These are phyloP conservation scores for Mortierella sp. DNA, from an alignment of 371 early-diverging fungal species.

Conservation along the genomic window DNA sequence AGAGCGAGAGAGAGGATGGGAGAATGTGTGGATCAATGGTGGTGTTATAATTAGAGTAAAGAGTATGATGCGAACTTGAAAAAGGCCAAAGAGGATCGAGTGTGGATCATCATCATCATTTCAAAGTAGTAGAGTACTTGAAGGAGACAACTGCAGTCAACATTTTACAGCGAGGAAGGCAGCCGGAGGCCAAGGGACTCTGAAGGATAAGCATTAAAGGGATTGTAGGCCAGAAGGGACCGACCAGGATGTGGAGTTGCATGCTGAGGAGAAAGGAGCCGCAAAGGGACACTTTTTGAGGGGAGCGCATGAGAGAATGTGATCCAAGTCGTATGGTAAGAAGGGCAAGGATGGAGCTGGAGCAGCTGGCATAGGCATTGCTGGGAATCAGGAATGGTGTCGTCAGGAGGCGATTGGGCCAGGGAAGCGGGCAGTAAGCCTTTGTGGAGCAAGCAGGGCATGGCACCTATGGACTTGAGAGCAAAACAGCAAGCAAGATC, in stretches of 20 bases:
- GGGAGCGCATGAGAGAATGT: slow-evolving; percentile 3
- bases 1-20: not conserved
- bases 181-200: not conserved
- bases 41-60: slow-evolving; percentile 15
- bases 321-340: no score
- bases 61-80: not conserved
- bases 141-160: slow-evolving; percentile 3
- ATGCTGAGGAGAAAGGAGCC: slow-evolving; percentile 24
- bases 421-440: no score
- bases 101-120: slow-evolving; percentile 11
- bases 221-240: not conserved
- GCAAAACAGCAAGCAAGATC: no score
- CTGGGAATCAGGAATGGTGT: no score
- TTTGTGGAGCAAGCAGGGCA: no score
- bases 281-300: slow-evolving; percentile 25
- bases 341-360: no score
- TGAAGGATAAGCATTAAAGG: not conserved
- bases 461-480: no score
- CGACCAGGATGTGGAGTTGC: slow-evolving; percentile 20
- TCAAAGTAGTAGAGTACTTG: slow-evolving; percentile 2
- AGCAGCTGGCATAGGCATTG: no score
- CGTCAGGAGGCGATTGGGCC: no score
- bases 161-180: not conserved
- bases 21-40: not conserved
- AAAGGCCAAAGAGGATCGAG: not conserved